These are phyloP conservation scores for Castanea mollissima DNA, from an alignment of 306 rosid genomes.

Conservation along the genomic window DNA sequence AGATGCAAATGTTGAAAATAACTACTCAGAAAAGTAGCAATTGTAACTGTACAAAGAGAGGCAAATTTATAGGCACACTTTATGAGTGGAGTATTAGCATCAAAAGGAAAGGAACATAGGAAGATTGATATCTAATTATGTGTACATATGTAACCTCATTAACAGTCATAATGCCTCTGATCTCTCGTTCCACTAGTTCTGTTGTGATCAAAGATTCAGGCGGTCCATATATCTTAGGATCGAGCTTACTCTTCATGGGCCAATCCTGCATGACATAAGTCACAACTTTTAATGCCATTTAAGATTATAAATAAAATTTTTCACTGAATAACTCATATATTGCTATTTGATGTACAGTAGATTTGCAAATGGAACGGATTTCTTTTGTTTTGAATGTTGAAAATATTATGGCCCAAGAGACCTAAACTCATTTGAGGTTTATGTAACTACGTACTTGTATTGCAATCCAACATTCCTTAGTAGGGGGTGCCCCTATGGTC, in stretches of 20 bases:
- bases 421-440: too few relatives aligned
- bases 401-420: too few relatives aligned
- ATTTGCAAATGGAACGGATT: too few relatives aligned
- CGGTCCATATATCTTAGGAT: conserved; percentile 38
- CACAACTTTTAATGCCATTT: too few relatives aligned
- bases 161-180: conserved; percentile 35
- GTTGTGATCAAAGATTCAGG: conserved; percentile 38
- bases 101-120: not conserved
- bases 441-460: too few relatives aligned
- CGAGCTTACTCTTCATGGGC: conserved; percentile 43
- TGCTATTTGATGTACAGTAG: too few relatives aligned
- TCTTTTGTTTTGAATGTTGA: too few relatives aligned
- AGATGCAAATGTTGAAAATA: too few relatives aligned
- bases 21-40: not conserved
- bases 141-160: conserved; percentile 21
- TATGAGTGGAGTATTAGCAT: not conserved
- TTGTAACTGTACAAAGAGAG: not conserved
- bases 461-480: too few relatives aligned
- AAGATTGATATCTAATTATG: not conserved
- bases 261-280: conserved; percentile 31
- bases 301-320: not conserved
- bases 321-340: not conserved
- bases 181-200: conserved; percentile 25
- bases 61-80: too few relatives aligned
- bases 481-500: too few relatives aligned